Evolutionary conservation across 1,284 basidiomycete species (phyloP).

Genomic region (Apiotrichum porosum): DNA sequence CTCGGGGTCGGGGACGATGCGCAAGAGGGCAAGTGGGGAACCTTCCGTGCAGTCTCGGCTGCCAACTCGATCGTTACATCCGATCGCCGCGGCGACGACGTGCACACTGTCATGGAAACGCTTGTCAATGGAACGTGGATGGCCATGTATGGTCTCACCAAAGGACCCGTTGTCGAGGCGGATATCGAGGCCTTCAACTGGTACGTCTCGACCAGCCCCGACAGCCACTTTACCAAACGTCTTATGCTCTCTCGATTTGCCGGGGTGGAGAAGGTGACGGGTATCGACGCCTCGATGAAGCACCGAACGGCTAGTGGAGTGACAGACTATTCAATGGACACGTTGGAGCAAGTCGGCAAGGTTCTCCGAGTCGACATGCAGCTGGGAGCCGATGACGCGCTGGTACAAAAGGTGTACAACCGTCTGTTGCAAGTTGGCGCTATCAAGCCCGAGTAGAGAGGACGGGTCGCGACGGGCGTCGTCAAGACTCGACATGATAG

Average conservation of each 20-base stretch:
- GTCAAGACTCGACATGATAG: too few relatives aligned
- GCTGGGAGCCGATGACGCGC: too few relatives aligned
- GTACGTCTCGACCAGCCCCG: conserved; percentile 8
- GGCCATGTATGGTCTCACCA: conserved; percentile 7
- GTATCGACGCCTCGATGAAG: too few relatives aligned
- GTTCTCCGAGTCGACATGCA: too few relatives aligned
- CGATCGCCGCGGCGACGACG: background rate
- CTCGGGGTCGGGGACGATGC: background rate
- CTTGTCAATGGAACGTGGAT: conserved; percentile 1
- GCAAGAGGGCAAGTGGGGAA: conserved; percentile 3
- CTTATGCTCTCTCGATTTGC: too few relatives aligned
- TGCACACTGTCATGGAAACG: background rate
- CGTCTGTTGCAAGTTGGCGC: background rate
- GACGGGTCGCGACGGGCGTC: too few relatives aligned
- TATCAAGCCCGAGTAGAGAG: background rate
- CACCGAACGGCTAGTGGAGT: too few relatives aligned
- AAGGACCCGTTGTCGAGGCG: background rate
- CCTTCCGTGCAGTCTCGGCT: conserved; percentile 2
- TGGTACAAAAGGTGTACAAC: too few relatives aligned
- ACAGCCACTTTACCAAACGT: background rate
- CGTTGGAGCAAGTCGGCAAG: too few relatives aligned
- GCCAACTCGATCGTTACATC: background rate
- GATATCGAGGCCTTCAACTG: conserved; percentile 14
- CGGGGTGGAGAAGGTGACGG: too few relatives aligned
- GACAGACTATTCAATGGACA: too few relatives aligned